phyloP scores from a whole-genome alignment of 73 alveolate genomes.

The Uronychia setigera region DNA sequence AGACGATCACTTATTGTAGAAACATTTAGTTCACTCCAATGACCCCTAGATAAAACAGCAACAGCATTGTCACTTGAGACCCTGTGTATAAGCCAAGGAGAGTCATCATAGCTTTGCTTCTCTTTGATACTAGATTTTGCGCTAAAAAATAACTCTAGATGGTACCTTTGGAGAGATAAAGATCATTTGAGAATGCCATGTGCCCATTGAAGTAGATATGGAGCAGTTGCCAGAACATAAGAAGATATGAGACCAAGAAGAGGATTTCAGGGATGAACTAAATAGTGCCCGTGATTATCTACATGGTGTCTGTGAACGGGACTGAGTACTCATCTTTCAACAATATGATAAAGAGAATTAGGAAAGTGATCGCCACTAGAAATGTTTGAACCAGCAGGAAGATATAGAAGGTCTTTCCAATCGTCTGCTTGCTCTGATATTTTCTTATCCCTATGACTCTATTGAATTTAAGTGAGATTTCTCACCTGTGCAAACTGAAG shows the following conservation, averaged over 20 bases:
- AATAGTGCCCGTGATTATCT: background rate
- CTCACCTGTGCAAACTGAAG: too few relatives aligned
- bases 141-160: background rate
- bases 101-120: background rate
- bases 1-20: background rate
- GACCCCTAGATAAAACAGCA: background rate
- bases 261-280: background rate
- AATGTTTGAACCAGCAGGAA: background rate
- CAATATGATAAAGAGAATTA: background rate
- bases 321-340: background rate
- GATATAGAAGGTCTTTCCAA: background rate
- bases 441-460: background rate
- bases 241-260: background rate
- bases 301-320: background rate
- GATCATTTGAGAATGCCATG: background rate
- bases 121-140: background rate
- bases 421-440: background rate
- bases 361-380: background rate
- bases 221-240: background rate
- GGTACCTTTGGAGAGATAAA: background rate
- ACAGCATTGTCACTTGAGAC: background rate
- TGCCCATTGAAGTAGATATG: background rate
- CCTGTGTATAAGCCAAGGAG: background rate
- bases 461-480: too few relatives aligned
- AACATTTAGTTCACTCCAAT: background rate